A percentile compares a stretch with the other conserved stretches of the same genome.
Evolutionary conservation across 2,329 filamentous ascomycete species (phyloP).

Genomic region (Purpureocillium lavendulum): DNA sequence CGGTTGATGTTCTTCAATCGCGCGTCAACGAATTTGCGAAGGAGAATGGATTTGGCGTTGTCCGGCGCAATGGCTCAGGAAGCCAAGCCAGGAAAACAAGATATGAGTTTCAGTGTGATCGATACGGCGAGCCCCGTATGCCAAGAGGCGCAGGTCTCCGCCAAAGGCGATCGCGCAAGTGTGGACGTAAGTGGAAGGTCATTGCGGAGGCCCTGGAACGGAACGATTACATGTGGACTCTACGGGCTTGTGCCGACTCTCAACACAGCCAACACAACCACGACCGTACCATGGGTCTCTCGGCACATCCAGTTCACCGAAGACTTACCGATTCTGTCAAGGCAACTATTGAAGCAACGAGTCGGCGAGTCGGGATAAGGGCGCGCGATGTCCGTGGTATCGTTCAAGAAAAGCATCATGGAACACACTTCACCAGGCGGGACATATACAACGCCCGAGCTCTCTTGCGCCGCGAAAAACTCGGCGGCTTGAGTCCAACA

Average conservation of each 20-base stretch:
- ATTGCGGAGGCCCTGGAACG: slow-evolving; percentile 6
- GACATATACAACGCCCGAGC: too few species aligned
- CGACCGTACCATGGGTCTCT: neutral
- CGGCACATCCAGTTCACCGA: slow-evolving; percentile 5
- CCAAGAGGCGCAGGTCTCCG: slow-evolving; percentile 2
- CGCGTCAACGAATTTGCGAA: slow-evolving; percentile 4
- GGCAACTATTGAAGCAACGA: slow-evolving; percentile 5
- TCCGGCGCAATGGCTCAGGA: neutral
- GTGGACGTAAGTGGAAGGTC: slow-evolving; percentile 7
- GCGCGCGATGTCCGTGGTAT: too few species aligned
- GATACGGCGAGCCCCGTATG: slow-evolving; percentile 3
- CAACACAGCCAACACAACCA: slow-evolving; percentile 1
- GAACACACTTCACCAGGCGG: too few species aligned
- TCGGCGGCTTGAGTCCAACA: too few species aligned
- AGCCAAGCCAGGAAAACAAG: slow-evolving; percentile 1
- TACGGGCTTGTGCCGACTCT: neutral
- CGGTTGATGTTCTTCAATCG: slow-evolving; percentile 1
- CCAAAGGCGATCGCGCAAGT: slow-evolving; percentile 5
- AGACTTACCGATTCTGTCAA: slow-evolving; percentile 4
- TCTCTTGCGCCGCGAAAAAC: too few species aligned
- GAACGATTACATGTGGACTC: slow-evolving; percentile 1
- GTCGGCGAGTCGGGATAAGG: slow-evolving; percentile 1
- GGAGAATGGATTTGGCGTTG: slow-evolving; percentile 4
- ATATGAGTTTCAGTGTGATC: slow-evolving; percentile 7
- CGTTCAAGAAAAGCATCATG: too few species aligned